Base-by-base conservation (phyloP, 2,329 filamentous ascomycete species). In the Neofusicoccum sp. region DNA sequence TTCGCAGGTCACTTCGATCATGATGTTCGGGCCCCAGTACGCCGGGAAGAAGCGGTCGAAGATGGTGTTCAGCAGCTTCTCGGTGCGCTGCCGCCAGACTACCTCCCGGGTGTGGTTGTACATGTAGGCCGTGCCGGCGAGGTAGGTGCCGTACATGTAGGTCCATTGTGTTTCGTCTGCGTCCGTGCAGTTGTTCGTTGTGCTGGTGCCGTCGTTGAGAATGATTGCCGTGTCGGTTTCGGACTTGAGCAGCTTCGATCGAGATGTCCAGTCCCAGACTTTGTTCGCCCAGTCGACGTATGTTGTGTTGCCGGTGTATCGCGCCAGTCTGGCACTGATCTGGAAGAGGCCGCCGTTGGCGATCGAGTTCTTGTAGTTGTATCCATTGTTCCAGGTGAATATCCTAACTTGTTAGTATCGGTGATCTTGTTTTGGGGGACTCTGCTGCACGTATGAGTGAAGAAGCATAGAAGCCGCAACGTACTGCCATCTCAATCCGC, bases 321-420 rank as follows among this genome's bases (percentile, higher is more conserved):
- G 68, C 16, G 72, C 72, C 14, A 75, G 62, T 26, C 73, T 65
- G 0, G 72, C 72, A 14, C 71, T 72, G 6, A 75, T 67, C 49
- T 75, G 72, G 62, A 75, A 75, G 33, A 75, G 67, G 30, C 72
- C 71, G 40, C 71, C 73, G 48, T 75, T 75, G 3, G 73, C 67
- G 20, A 73, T 71, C 3, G 70, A 72, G 61, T 75, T 75, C 62
- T 75, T 75, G 64, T 75, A 74, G 31, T 65, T 69, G 63, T 66
- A 75, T 1, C 73, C 73, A n/a, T 68, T 63, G 41, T 73, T 69
- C 63, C 68, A 72, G 6, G 65, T 65, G 59, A 65, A 71, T 48
- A 75, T 73, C 28, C 76, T 96, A 91, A 91, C 91, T 96, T 65
- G 88, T 85, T 65, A 96, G 75, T 11, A 91, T 91, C 53, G 0